Evolutionary conservation across 1,284 basidiomycete species (phyloP).

Genomic region (Melampsora allii-populina): DNA sequence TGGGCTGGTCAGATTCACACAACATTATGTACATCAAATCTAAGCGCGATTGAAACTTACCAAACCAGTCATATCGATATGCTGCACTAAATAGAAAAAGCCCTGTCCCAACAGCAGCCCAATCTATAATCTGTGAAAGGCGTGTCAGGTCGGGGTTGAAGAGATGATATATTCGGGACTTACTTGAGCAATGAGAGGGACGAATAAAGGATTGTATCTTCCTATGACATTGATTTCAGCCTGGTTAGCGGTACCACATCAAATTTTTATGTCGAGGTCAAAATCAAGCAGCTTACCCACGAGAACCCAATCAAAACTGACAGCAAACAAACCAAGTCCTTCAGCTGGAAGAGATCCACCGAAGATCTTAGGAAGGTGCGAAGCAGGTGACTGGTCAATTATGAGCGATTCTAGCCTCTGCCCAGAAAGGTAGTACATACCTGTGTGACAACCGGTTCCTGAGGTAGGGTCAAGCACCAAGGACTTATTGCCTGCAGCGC

Average conservation of each 20-base stretch:
- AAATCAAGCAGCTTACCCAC: conserved; percentile 4
- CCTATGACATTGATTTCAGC: conserved; percentile 6
- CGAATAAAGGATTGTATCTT: conserved; percentile 20
- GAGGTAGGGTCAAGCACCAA: conserved; percentile 40
- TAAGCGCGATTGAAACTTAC: background rate
- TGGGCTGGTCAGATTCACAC: background rate
- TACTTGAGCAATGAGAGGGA: conserved; percentile 28
- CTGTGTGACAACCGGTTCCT: conserved; percentile 23
- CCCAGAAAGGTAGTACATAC: background rate
- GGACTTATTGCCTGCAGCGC: conserved; percentile 41
- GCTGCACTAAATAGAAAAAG: conserved; percentile 36
- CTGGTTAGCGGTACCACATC: background rate
- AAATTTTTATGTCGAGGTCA: background rate
- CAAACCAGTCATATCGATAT: conserved; percentile 42
- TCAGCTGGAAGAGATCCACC: conserved; percentile 29
- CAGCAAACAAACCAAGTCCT: conserved; percentile 31
- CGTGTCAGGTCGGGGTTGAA: background rate
- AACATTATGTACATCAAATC: background rate
- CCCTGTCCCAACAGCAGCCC: conserved; percentile 16
- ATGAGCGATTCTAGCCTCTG: no score
- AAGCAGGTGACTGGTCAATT: no score
- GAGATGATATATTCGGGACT: background rate
- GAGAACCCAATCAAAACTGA: conserved; percentile 29
- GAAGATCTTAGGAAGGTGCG: background rate
- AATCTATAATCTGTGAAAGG: conserved; percentile 19